Evolutionary conservation across 139 green algal genomes (phyloP).

Genomic region (Nannochloris sp.): DNA sequence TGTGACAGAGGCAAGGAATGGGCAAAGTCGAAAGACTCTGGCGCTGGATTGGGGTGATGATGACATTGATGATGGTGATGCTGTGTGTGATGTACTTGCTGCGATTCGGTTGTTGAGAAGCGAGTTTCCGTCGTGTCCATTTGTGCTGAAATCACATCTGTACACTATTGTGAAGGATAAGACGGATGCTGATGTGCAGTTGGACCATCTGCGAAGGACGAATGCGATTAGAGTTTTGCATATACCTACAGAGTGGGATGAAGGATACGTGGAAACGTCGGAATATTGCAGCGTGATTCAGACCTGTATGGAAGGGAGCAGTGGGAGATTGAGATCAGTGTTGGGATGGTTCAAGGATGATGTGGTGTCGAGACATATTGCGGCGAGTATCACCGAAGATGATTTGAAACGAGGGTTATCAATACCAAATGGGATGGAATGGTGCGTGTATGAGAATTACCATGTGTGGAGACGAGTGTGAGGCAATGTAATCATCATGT

Average conservation of each 20-base stretch:
- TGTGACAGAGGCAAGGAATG: too few relatives aligned
- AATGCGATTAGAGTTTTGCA: not conserved
- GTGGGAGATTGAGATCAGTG: not conserved
- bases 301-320: not conserved
- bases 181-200: not conserved
- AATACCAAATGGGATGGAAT: not conserved
- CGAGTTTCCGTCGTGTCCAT: not conserved
- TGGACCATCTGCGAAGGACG: not conserved
- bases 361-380: not conserved
- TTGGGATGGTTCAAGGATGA: conserved; percentile 2
- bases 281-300: not conserved
- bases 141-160: conserved; percentile 1
- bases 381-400: not conserved
- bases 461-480: not conserved
- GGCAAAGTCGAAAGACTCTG: too few relatives aligned
- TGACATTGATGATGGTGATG: not conserved
- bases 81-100: not conserved
- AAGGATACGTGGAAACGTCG: not conserved
- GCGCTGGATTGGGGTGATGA: not conserved
- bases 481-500: not conserved
- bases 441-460: not conserved
- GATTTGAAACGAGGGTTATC: not conserved
- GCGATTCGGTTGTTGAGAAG: not conserved
- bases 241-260: not conserved
- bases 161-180: conserved; percentile 1